These are phyloP conservation scores for Hydnomerulius pinastri DNA, from an alignment of 768 basidiomycete genomes.

Conservation along the genomic window DNA sequence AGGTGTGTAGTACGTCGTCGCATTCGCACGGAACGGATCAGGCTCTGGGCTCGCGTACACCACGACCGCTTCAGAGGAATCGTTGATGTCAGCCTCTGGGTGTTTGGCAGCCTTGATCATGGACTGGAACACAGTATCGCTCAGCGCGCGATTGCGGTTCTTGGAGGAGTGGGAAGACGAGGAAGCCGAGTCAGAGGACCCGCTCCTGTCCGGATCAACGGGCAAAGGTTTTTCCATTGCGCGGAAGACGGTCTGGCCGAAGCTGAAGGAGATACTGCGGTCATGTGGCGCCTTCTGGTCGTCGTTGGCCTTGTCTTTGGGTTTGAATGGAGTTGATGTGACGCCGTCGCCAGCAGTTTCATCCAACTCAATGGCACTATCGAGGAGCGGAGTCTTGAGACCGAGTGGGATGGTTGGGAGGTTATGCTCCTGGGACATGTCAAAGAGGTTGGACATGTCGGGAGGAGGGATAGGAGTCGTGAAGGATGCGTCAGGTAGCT, in stretches of 20 bases:
- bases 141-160: constrained; percentile 54
- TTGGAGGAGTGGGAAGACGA: constrained; percentile 33
- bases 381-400: constrained; percentile 28
- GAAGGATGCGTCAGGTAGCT: constrained; percentile 27
- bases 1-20: constrained; percentile 76
- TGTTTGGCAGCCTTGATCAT: constrained; percentile 42
- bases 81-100: constrained; percentile 68
- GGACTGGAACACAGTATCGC: constrained; percentile 65
- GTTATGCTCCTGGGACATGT: constrained; percentile 58
- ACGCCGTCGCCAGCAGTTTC: constrained; percentile 17
- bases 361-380: constrained; percentile 39
- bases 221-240: constrained; percentile 37
- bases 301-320: not conserved
- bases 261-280: constrained; percentile 69
- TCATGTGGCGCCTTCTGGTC: constrained; percentile 39
- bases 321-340: constrained; percentile 12
- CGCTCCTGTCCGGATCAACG: not conserved
- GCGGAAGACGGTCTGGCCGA: constrained; percentile 64
- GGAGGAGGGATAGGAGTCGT: constrained; percentile 44
- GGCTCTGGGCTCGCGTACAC: constrained; percentile 52
- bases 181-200: constrained; percentile 12
- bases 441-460: constrained; percentile 55
- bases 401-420: constrained; percentile 45
- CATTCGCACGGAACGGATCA: constrained; percentile 74
- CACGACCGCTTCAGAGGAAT: constrained; percentile 50